Evolutionary conservation across 2,329 filamentous ascomycete species (phyloP), one percentile per base, ranked within the genome.

Genomic region (Nemania sp.): DNA sequence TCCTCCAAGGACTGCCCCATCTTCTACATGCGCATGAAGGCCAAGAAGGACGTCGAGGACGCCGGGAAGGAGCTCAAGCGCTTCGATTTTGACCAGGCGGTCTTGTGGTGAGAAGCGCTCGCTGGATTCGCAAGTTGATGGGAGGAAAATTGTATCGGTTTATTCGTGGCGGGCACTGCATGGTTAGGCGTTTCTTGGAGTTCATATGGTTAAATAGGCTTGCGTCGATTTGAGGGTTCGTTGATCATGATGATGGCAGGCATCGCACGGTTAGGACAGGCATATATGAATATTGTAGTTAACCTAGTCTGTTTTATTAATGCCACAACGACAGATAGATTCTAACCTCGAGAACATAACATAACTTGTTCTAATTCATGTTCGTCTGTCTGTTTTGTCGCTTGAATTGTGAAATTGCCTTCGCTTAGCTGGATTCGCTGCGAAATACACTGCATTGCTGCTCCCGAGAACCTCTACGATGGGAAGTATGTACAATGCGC

Each of bases 1-100:
- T 92, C 88, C 59, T 93, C 88, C 70, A 89, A 91, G 71, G 94
- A 99, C 77, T 99, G 94, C 70, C 94, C 94, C 1, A 99, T 99
- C 67, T 99, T 99, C 73, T 99, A 99, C 73, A 99, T 99, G 94
- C 86, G 94, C 4, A 99, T 99, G 94, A 99, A 99, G 80, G 93
- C 93, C 26, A 96, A 97, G 82, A 99, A 99, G 79, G 94, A 99
- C 71, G 86, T 97, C 33, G 93, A 97, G 72, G 94, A 99, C 75
- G 88, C 87, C 1, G 91, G 92, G 52, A 95, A 91, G 75, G 94
- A 99, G 72, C 73, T 99, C 66, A 82, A 82, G 64, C 80, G 94
- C 64, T 99, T 99, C 73, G 94, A 99, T 74, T 82, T 86, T 60
- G 92, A 96, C 73, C 83, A 85, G 65, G 86, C 88, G 52, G 82